Evolutionary conservation across 2,329 filamentous ascomycete genomes (phyloP), one percentile per base, ranked within the genome.

Genomic region (Penicillium sp.): DNA sequence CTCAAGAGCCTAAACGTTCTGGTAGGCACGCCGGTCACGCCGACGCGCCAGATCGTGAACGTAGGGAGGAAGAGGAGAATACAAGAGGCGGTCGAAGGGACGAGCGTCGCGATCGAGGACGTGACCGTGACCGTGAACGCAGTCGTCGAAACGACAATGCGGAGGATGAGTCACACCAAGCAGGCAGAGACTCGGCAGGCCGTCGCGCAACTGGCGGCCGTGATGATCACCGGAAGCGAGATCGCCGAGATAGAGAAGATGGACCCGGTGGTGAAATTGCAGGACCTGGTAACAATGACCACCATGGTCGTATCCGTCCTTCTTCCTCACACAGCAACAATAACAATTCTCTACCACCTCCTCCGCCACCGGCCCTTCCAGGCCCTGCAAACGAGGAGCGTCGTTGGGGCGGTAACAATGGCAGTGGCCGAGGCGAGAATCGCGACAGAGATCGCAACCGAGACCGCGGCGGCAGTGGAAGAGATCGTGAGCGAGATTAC

Each of bases 181-280:
- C 68, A 30, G 62, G 65, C 20, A 68, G 68, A 18, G 71, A 74
- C 35, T 62, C 60, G 4, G 50, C 48, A 11, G 59, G 67, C 23
- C 70, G 71, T 16, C 68, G 71, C 18, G 66, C 63, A 7, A 59
- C 65, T 18, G 63, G 66, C 18, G 62, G 66, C 12, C 70, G 71
- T 46, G 71, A 73, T 28, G 71, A 73, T 35, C 63, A 66, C 40
- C 63, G 71, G 52, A 68, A 70, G 24, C 66, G 71, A 47, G 68
- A 71, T 30, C 65, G 68, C 47, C 68, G 70, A 48, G 71, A 73
- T n/a, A 66, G 71, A 18, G 70, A 70, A 3, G 69, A 69, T n/a
- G 66, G 63, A 12, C 64, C 16, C 59, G 3, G 26, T 35, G 12
- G 6, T 11, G 57, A 56, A 26, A 52, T 62, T 3, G 24, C 63